Base-by-base conservation (phyloP, 2,329 filamentous ascomycete species). In the Phoma sp. region DNA sequence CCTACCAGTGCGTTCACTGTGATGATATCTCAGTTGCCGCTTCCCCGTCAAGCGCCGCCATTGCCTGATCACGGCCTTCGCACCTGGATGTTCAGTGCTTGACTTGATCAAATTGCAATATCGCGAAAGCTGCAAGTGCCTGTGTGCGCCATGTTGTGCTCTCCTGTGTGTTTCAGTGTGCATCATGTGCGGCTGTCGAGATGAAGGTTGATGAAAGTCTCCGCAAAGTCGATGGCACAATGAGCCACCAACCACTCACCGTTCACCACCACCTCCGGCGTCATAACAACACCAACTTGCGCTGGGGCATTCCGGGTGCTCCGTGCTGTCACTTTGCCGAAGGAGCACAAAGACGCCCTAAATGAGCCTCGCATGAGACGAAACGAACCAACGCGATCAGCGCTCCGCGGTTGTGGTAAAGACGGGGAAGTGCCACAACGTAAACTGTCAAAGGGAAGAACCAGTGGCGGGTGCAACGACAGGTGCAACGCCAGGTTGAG, bases 281-380 rank as follows among this genome's bases (percentile, higher is more conserved):
- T 47, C 50, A 47, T 10, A 35, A 33, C 37, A 27, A 32, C 30
- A 33, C n/a, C 41, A 47, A 18, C 45, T 30, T 13, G 37, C 52
- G 30, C 46, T 46, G 51, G 37, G 46, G 52, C 52, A 46, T 37
- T 25, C 37, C 39, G 32, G 24, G 39, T 32, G 43, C 49, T 43
- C 30, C 18, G 25, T 38, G 33, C 33, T 42, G 36, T 45, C 37
- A 32, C 23, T 53, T 39, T 39, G 13, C 30, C 47, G 37, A 42
- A 30, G 36, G 25, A 32, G 37, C 46, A 49, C 46, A 49, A 24
- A 41, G 41, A 39, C 24, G 23, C 18, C 32, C 33, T 23, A 38
- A 33, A 43, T 47, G 41, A 37, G 41, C 46, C 52, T 50, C 47
- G 52, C 52, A 55, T 50, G 47, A 50, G 32, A 50, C 46, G 52